A percentile compares a stretch with the other conserved stretches of the same genome.
Conservation (phyloP, 2,329 filamentous ascomycete species). For the Thielaviopsis punctulata region DNA sequence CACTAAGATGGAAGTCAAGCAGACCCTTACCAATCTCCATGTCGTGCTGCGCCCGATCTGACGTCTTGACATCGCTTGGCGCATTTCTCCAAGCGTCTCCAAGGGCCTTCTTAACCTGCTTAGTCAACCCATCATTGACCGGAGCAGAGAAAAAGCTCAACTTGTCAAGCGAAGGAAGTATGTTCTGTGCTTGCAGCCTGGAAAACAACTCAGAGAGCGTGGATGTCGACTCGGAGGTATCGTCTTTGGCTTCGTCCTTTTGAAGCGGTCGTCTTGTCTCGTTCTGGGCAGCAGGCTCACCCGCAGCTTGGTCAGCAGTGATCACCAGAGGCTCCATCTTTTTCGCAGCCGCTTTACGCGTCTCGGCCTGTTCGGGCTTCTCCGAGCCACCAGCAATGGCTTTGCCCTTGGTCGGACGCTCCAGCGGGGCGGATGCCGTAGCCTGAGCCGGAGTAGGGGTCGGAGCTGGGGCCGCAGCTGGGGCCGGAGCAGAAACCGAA, state of each 20-base stretch:
- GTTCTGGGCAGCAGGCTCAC: constrained; percentile 1
- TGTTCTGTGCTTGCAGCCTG: not conserved
- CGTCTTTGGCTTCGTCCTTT: not conserved
- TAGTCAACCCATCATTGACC: constrained; percentile 16
- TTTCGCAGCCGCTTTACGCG: constrained; percentile 15
- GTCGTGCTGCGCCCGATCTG: not conserved
- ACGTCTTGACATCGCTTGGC: not conserved
- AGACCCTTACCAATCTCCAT: not conserved
- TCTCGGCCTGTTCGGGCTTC: constrained; percentile 18
- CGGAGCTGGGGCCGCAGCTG: not conserved
- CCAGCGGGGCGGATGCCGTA: not conserved
- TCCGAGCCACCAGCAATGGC: constrained; percentile 13
- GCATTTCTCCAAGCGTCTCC: not conserved
- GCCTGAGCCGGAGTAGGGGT: not conserved
- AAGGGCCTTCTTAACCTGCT: constrained; percentile 3
- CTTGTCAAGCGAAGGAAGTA: constrained; percentile 17
- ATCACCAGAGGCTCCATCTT: constrained; percentile 10
- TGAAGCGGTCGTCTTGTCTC: not conserved
- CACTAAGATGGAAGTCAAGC: not conserved
- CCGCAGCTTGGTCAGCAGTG: constrained; percentile 2
- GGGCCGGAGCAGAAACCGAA: constrained; percentile 6
- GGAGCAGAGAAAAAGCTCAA: constrained; percentile 23
- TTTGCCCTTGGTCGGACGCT: not conserved
- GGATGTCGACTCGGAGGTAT: not conserved
- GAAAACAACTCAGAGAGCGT: constrained; percentile 1